These are phyloP conservation scores for Lepiota brunneoincarnata DNA, from an alignment of 768 basidiomycete genomes.

Conservation along the genomic window DNA sequence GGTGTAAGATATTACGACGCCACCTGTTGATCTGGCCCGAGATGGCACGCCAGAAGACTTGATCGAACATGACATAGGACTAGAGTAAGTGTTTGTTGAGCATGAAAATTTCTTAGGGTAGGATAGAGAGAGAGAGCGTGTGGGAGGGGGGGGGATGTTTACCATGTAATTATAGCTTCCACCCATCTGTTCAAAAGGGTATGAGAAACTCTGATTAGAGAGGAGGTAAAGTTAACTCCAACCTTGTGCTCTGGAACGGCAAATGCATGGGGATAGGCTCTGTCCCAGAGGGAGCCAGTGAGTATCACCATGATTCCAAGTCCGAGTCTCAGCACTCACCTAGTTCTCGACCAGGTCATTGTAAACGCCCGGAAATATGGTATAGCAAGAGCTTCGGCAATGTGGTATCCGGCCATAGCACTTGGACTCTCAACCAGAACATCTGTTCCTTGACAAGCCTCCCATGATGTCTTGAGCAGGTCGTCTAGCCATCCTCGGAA, in stretches of 20 bases:
- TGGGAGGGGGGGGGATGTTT: constrained; percentile 9
- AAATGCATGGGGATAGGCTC: constrained; percentile 96
- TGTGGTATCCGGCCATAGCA: constrained; percentile 96
- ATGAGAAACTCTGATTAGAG: not conserved
- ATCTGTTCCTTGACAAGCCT: constrained; percentile 93
- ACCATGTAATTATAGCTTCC: constrained; percentile 99
- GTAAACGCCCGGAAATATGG: constrained; percentile 97
- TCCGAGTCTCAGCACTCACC: constrained; percentile 34
- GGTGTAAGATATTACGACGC: constrained; percentile 72
- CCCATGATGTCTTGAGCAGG: constrained; percentile 91
- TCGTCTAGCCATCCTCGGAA: constrained; percentile 99
- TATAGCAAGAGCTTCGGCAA: constrained; percentile 90
- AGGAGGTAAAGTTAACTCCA: not conserved
- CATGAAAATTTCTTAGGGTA: too few species aligned
- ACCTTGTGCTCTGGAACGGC: constrained; percentile 96
- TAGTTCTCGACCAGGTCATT: constrained; percentile 96
- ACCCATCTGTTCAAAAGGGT: constrained; percentile 64
- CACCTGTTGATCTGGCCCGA: constrained; percentile 94
- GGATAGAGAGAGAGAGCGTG: not conserved
- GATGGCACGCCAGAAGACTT: constrained; percentile 96
- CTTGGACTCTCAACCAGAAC: constrained; percentile 93
- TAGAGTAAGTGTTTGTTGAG: constrained; percentile 25
- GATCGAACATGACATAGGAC: constrained; percentile 97
- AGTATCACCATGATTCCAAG: constrained; percentile 7
- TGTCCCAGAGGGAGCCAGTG: constrained; percentile 21